A percentile compares a stretch with the other conserved stretches of the same genome.
Evolutionary conservation across 176 grass and related monocot genomes (phyloP).

Genomic region (Phoenix dactylifera): DNA sequence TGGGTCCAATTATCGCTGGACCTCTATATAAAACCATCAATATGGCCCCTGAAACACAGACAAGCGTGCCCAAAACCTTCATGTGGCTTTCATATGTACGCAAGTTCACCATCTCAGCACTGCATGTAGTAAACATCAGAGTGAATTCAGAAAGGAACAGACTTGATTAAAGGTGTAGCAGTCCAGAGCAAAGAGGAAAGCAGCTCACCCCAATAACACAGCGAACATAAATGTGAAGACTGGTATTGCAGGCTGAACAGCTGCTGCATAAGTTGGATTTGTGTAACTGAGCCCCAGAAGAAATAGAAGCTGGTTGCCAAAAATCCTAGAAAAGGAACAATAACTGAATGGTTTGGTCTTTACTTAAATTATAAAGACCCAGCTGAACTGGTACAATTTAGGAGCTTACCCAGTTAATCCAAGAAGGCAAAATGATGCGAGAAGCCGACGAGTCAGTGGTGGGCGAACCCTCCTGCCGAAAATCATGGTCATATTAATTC

Average conservation of each 20-base stretch:
- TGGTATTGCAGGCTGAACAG: slow-evolving; percentile 89
- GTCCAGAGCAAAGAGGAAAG: not conserved
- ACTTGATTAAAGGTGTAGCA: not conserved
- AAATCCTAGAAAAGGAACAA: slow-evolving; percentile 42
- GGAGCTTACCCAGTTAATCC: slow-evolving; percentile 63
- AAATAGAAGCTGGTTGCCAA: slow-evolving; percentile 89
- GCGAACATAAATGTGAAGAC: slow-evolving; percentile 80
- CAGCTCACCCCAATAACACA: slow-evolving; percentile 37
- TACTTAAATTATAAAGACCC: too few relatives aligned
- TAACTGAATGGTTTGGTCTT: too few relatives aligned
- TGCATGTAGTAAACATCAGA: slow-evolving; percentile 4
- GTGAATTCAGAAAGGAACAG: not conserved
- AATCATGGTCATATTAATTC: not conserved
- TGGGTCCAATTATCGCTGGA: slow-evolving; percentile 52
- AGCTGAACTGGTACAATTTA: too few relatives aligned
- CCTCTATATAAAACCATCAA: slow-evolving; percentile 77
- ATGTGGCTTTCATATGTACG: slow-evolving; percentile 44
- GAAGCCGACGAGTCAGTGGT: slow-evolving; percentile 45
- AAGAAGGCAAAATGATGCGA: slow-evolving; percentile 64
- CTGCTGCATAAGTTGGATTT: slow-evolving; percentile 77
- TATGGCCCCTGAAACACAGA: slow-evolving; percentile 67
- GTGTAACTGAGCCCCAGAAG: slow-evolving; percentile 78
- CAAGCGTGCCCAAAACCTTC: slow-evolving; percentile 54
- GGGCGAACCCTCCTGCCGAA: slow-evolving; percentile 33
- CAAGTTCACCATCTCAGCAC: slow-evolving; percentile 59